Evolutionary conservation across 2,329 filamentous ascomycete genomes (phyloP).

Genomic region (Botrytis sinoallii): DNA sequence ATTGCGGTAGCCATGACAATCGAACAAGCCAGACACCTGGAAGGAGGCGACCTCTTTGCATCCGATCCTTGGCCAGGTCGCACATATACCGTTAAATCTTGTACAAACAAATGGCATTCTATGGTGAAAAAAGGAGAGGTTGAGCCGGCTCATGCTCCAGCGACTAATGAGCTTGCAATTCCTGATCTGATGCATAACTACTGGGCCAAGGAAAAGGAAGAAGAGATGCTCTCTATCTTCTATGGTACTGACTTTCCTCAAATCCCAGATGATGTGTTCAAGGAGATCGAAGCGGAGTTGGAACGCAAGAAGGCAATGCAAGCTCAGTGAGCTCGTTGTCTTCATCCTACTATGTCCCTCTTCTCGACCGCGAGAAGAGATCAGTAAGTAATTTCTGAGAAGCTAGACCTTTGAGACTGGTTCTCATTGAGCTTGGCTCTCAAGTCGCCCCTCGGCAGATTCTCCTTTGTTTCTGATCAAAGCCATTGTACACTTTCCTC

Average conservation of each 20-base stretch:
- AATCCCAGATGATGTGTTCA: not conserved
- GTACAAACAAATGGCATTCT: not conserved
- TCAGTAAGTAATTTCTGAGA: not conserved
- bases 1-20: not conserved
- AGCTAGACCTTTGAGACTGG: not conserved
- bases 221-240: not conserved
- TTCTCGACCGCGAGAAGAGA: not conserved
- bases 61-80: not conserved
- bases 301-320: not conserved
- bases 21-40: not conserved
- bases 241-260: not conserved
- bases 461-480: not conserved
- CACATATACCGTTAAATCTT: not conserved
- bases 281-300: not conserved
- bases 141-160: not conserved
- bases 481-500: not conserved
- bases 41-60: not conserved
- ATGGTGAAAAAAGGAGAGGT: not conserved
- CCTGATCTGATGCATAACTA: not conserved
- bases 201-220: not conserved
- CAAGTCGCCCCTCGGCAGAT: not conserved
- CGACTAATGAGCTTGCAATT: not conserved
- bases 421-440: not conserved
- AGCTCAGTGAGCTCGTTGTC: not conserved
- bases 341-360: not conserved